phyloP scores from a whole-genome alignment of 2,329 filamentous ascomycete genomes.

The Fusarium annulatum region DNA sequence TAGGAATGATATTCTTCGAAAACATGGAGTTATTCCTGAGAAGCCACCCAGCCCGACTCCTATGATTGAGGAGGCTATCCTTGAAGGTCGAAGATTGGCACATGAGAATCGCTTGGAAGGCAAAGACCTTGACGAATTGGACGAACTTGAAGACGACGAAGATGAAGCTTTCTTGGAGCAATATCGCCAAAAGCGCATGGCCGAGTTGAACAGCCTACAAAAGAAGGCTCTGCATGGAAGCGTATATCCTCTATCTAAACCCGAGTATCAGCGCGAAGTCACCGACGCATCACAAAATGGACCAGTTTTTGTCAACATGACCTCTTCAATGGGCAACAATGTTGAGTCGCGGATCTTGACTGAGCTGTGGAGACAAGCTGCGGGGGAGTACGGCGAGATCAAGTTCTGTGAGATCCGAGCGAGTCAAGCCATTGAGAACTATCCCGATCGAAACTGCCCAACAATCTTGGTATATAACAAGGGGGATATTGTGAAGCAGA shows the following conservation, averaged over 20 bases:
- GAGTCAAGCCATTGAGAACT: constrained; percentile 94
- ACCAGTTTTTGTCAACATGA: constrained; percentile 81
- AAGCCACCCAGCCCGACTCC: constrained; percentile 95
- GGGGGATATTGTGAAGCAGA: constrained; percentile 89
- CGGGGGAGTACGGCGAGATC: constrained; percentile 87
- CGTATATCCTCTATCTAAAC: constrained; percentile 94
- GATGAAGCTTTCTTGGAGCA: constrained; percentile 90
- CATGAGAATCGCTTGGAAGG: constrained; percentile 94
- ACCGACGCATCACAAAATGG: constrained; percentile 85
- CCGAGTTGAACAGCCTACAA: constrained; percentile 80
- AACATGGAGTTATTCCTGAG: constrained; percentile 97
- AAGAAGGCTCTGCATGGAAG: constrained; percentile 85
- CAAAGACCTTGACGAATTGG: constrained; percentile 93
- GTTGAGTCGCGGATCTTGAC: constrained; percentile 85
- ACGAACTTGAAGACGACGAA: constrained; percentile 93
- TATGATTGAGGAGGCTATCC: constrained; percentile 93
- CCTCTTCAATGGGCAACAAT: constrained; percentile 81
- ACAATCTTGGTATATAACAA: constrained; percentile 94
- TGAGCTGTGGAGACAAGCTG: constrained; percentile 87
- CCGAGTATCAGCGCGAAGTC: constrained; percentile 90
- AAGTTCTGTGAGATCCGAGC: constrained; percentile 98
- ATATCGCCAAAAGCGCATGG: constrained; percentile 88
- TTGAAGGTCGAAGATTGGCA: constrained; percentile 83
- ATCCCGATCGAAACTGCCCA: constrained; percentile 93
- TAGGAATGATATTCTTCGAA: constrained; percentile 98